Base-by-base conservation (phyloP, 805 yeast species). In the Saccharomycopsis selenospora region DNA sequence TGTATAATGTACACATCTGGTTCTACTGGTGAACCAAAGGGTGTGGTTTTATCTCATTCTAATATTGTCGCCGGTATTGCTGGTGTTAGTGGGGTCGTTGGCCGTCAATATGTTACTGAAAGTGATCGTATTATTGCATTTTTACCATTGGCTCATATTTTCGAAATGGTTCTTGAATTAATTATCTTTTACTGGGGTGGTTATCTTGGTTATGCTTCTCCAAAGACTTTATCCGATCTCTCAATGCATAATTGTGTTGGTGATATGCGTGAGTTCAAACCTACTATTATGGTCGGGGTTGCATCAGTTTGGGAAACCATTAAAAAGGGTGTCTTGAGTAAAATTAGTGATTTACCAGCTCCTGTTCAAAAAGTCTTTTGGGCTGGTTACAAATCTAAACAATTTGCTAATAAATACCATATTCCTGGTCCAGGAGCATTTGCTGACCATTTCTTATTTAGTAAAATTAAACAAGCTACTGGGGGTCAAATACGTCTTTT, bases 221-320 rank as follows among this genome's bases (percentile, higher is more conserved):
- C 91, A 54, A 89, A 89, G 70, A 91, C 99, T 26, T 71, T 93
- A 57, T 80, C 95, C 18, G 95, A 85, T 55, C 70, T 75, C 1
- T 86, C 95, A 2, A 79, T 85, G 61, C 80, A 77, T 60, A 85
- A 93, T 23, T 89, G 95, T 71, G 69, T 76, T 49, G 91, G 96
- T 60, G 99, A 93, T 66, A 77, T 93, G 71, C 77, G 74, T 49
- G 85, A 84, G 61, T 85, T 89, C 68, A 75, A 80, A 65, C 99
- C 99, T 51, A 85, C 96, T 3, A 68, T 90, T 57, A 85, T 93
- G 96, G 96, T 89, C 56, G 99, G 96, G 66, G 99, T 93, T 49
- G 97, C 97, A 14, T 96, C 98, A 3, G 97, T 93, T 46, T 93
- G 96, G 95, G 99, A 93, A 72, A 75, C 84, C 33, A 87, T 93